Evolutionary conservation across 2,329 filamentous ascomycete species (phyloP), one percentile per base, ranked within the genome.

Genomic region (Leptographium wingfieldii): DNA sequence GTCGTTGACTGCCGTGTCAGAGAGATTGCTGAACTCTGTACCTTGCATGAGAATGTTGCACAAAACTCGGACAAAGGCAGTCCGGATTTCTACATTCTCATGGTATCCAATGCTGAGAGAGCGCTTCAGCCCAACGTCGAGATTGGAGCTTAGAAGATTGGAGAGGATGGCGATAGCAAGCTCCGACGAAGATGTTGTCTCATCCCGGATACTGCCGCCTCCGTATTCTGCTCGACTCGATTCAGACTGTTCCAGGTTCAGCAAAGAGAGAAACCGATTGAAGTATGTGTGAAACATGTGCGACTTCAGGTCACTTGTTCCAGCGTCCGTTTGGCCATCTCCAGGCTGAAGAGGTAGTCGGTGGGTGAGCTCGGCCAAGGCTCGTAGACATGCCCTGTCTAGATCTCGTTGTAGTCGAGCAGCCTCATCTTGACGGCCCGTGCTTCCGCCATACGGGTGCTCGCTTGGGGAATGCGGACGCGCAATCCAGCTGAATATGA

Each of bases 281-380:
- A 88, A 87, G 68, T 88, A 88, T 7, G 80, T 83, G 63, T 86
- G 83, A 66, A 88, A 88, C 80, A 87, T 84, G 66, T 87, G 81
- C 0, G 82, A 85, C 67, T 87, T 87, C 58, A 85, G 76, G 69
- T 87, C 85, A 64, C 83, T 86, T 58, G 81, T 83, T 53, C 83
- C 81, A 1, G 81, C 83, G 70, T 88, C 85, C 14, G 77, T 83
- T 64, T 85, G 82, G 5, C 80, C 81, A 58, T 87, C 84, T 1
- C 79, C 78, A 1, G 84, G 83, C 64, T 87, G 85, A 16, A 88
- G 72, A 19, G 85, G 84, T 5, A 88, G 73, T 12, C 84, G 80
- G 67, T 82, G 86, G 0, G 85, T 86, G 31, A 88, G 74, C 64
- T 84, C 82, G 4, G 83, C 80, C n/a, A 88, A 75, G 51, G 82